Conservation (phyloP, 768 basidiomycete species). For the Boletus speciosus region DNA sequence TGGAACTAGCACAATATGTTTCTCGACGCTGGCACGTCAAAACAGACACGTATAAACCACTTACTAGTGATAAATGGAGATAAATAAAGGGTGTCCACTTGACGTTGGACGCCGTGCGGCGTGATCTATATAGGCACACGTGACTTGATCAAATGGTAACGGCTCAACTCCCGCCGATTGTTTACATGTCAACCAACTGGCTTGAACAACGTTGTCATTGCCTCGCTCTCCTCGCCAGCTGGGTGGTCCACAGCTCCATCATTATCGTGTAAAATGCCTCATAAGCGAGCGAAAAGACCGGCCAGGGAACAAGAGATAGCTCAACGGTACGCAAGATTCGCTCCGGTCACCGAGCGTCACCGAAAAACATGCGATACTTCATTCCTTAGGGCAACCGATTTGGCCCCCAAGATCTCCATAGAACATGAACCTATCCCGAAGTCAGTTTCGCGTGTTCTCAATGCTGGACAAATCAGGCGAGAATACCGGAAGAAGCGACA, state of each 20-base stretch:
- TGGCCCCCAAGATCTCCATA: constrained; percentile 43
- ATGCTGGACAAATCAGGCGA: constrained; percentile 56
- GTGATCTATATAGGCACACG: constrained; percentile 12
- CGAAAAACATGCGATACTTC: not conserved
- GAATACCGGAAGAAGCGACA: constrained; percentile 48
- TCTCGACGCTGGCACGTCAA: constrained; percentile 12
- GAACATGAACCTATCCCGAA: constrained; percentile 68
- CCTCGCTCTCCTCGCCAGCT: not conserved
- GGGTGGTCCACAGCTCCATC: constrained; percentile 8
- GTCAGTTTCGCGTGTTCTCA: constrained; percentile 58
- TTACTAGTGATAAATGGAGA: constrained; percentile 1
- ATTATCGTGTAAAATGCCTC: constrained; percentile 50
- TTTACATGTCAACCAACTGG: not conserved
- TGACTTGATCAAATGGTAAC: constrained; percentile 5
- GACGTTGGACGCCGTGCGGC: too few species aligned
- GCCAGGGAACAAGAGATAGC: constrained; percentile 41
- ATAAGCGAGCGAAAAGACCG: constrained; percentile 58
- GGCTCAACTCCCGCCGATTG: not conserved
- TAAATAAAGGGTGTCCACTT: not conserved
- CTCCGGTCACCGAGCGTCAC: not conserved
- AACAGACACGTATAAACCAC: not conserved
- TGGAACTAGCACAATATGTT: constrained; percentile 31
- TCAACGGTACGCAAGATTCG: constrained; percentile 38
- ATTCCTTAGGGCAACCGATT: constrained; percentile 44
- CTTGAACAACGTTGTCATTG: constrained; percentile 14